Evolutionary conservation across 2,329 filamentous ascomycete species (phyloP).

Genomic region (Fusarium oxysporum): DNA sequence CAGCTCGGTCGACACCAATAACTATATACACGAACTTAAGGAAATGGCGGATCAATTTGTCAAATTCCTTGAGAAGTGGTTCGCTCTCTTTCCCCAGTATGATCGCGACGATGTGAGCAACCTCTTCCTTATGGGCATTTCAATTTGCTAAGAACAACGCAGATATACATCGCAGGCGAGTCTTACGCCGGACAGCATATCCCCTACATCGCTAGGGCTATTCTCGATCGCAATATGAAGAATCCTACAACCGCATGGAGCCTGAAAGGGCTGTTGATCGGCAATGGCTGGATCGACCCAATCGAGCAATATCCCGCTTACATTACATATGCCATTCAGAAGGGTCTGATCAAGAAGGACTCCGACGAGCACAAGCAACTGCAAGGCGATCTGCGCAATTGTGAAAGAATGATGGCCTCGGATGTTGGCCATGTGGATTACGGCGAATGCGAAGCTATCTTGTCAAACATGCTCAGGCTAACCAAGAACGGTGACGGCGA

Average conservation of each 20-base stretch:
- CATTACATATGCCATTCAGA: slow-evolving; percentile 82
- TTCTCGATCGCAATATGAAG: slow-evolving; percentile 87
- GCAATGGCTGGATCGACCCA: slow-evolving; percentile 97
- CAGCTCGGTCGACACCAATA: slow-evolving; percentile 93
- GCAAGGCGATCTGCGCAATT: slow-evolving; percentile 76
- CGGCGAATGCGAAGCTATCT: slow-evolving; percentile 77
- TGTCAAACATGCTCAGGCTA: slow-evolving; percentile 76
- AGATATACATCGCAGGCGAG: slow-evolving; percentile 96
- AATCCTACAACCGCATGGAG: slow-evolving; percentile 70
- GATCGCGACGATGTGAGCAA: slow-evolving; percentile 86
- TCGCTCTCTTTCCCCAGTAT: slow-evolving; percentile 89
- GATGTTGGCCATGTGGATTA: slow-evolving; percentile 70
- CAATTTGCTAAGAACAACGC: slow-evolving; percentile 34
- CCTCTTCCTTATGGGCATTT: not conserved
- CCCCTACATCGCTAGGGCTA: slow-evolving; percentile 93
- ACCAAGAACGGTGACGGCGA: slow-evolving; percentile 68
- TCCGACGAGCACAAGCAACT: slow-evolving; percentile 73
- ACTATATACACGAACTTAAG: slow-evolving; percentile 84
- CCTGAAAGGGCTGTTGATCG: slow-evolving; percentile 87
- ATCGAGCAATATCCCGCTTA: slow-evolving; percentile 91
- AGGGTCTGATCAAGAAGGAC: slow-evolving; percentile 76
- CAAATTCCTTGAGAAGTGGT: slow-evolving; percentile 91
- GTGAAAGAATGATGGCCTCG: slow-evolving; percentile 69
- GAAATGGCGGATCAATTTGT: slow-evolving; percentile 93
- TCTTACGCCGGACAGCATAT: slow-evolving; percentile 98